phyloP scores from a whole-genome alignment of 192 early-diverging fungal genomes.

The Radiomyces spectabilis region DNA sequence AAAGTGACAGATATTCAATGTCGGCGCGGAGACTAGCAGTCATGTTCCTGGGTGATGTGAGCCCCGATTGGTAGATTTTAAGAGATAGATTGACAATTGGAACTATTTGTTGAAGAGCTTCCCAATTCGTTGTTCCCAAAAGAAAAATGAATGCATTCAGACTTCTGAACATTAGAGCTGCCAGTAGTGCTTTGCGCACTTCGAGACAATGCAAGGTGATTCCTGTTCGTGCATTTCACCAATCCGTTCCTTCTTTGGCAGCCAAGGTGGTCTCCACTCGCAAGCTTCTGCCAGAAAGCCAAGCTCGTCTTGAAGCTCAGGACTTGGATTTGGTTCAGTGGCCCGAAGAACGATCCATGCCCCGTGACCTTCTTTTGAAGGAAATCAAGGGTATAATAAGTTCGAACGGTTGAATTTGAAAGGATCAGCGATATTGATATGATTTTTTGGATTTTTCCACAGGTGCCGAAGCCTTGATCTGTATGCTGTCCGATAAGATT shows the following conservation, averaged over 20 bases:
- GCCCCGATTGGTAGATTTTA: no score
- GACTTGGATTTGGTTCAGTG: slow-evolving; percentile 49
- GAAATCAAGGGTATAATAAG: slow-evolving; percentile 29
- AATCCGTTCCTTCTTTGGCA: neutral
- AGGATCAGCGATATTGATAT: neutral
- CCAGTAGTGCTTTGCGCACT: no score
- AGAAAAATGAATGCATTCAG: no score
- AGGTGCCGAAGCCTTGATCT: slow-evolving; percentile 52
- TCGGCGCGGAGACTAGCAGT: no score
- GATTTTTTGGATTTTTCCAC: neutral
- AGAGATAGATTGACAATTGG: no score
- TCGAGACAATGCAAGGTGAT: no score
- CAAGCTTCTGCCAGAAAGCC: slow-evolving; percentile 16
- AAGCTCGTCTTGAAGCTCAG: slow-evolving; percentile 9
- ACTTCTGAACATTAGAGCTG: no score
- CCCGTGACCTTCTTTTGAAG: slow-evolving; percentile 39
- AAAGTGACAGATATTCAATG: no score
- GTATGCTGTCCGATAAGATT: slow-evolving; percentile 68
- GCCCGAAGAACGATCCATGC: slow-evolving; percentile 39
- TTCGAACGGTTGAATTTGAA: neutral
- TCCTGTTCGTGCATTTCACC: no score
- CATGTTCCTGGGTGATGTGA: no score
- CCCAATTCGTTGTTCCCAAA: no score
- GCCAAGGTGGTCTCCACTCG: slow-evolving; percentile 25
- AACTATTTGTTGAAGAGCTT: no score